These are phyloP conservation scores for Penicillium riverlandense DNA, from an alignment of 495 filamentous ascomycete genomes.

Conservation along the genomic window DNA sequence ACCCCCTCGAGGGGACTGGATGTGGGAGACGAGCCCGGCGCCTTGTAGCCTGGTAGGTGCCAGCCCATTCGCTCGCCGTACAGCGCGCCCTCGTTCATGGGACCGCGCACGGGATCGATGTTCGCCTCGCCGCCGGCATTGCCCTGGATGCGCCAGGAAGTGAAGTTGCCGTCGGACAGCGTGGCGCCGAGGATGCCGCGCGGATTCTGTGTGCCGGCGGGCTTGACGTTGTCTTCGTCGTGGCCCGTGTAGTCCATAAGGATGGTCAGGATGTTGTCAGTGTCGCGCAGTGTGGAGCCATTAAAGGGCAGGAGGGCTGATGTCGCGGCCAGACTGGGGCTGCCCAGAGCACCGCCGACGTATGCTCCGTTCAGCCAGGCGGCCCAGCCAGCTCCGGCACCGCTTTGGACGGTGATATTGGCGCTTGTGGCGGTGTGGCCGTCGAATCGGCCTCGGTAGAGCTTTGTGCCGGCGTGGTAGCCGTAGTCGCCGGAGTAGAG, in stretches of 20 bases:
- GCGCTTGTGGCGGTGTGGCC: conserved; percentile 43
- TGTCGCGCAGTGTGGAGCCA: conserved; percentile 37
- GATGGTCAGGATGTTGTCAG: conserved; percentile 54
- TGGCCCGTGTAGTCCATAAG: conserved; percentile 64
- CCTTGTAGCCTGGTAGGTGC: conserved; percentile 52
- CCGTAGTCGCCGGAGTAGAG: conserved; percentile 63
- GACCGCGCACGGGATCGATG: conserved; percentile 54
- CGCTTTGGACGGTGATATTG: conserved; percentile 55
- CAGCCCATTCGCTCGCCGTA: conserved; percentile 60
- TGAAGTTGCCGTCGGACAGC: conserved; percentile 34
- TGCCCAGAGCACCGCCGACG: conserved; percentile 49
- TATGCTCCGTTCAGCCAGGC: conserved; percentile 48
- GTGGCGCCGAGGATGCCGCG: conserved; percentile 59
- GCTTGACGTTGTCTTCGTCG: conserved; percentile 53
- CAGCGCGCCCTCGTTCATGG: conserved; percentile 66
- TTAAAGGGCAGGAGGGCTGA: conserved; percentile 13
- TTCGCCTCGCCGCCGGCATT: conserved; percentile 67
- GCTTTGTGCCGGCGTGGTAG: conserved; percentile 56
- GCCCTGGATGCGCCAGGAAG: conserved; percentile 68
- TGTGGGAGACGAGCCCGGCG: conserved; percentile 28
- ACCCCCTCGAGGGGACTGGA: conserved; percentile 44
- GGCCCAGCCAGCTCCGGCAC: conserved; percentile 47
- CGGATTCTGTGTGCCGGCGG: conserved; percentile 54
- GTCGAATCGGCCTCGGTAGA: conserved; percentile 65
- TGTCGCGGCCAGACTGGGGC: conserved; percentile 24